Evolutionary conservation across 2,329 filamentous ascomycete species (phyloP).

Genomic region (Fusarium palustre): DNA sequence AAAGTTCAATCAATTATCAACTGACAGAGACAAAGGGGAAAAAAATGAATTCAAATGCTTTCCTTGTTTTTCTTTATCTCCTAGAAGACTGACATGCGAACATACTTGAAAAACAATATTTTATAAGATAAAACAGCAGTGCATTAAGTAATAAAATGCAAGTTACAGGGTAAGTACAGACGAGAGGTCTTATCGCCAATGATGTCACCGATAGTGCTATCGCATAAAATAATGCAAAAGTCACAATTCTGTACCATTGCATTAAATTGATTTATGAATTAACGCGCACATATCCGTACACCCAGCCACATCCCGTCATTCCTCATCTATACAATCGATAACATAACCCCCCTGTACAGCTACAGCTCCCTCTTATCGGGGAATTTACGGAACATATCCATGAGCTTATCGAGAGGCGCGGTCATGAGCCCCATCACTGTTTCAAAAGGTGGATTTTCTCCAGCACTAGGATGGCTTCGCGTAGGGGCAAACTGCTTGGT

Average conservation of each 20-base stretch:
- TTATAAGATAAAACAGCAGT: too few species aligned
- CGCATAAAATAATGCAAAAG: background rate
- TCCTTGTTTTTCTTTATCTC: too few species aligned
- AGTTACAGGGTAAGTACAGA: too few species aligned
- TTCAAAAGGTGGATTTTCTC: conserved; percentile 67
- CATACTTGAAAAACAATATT: too few species aligned
- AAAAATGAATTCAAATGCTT: too few species aligned
- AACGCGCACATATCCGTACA: background rate
- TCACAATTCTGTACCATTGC: accelerated
- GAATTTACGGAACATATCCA: conserved; percentile 67
- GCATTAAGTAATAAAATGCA: too few species aligned
- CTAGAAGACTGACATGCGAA: too few species aligned
- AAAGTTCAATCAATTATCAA: too few species aligned
- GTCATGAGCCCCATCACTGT: conserved; percentile 64
- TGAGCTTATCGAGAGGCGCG: conserved; percentile 67
- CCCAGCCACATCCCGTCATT: too few species aligned
- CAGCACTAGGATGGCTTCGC: conserved; percentile 62
- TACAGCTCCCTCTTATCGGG: conserved; percentile 10
- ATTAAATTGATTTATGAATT: background rate
- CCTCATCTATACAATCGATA: too few species aligned
- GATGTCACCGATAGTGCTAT: background rate
- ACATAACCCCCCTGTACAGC: too few species aligned
- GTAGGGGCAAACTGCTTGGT: conserved; percentile 67
- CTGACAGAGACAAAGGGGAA: too few species aligned
- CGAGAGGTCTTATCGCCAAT: background rate